phyloP scores from a whole-genome alignment of 305 asterid genomes.

The Rubia peregrina region DNA sequence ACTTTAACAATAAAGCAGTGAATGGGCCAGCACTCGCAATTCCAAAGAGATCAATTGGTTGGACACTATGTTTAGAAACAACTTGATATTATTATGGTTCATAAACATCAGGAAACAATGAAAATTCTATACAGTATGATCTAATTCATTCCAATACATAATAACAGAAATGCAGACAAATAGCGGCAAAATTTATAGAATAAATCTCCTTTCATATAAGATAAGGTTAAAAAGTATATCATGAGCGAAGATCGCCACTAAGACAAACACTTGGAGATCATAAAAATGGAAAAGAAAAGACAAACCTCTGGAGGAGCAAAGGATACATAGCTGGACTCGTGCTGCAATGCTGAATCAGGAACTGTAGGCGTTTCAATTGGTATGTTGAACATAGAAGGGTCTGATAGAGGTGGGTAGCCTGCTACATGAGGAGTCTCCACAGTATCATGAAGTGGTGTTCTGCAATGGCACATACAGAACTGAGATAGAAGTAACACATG shows the following conservation, averaged over 20 bases:
- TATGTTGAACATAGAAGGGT: constrained; percentile 42
- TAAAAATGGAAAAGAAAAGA: neutral
- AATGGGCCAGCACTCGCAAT: neutral
- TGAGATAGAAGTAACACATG: neutral
- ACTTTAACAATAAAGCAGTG: neutral
- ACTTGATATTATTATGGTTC: neutral
- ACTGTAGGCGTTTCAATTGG: constrained; percentile 54
- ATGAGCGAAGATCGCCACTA: no score
- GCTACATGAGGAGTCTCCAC: constrained; percentile 47
- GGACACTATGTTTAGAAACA: neutral
- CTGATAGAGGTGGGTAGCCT: constrained; percentile 66
- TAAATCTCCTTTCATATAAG: neutral
- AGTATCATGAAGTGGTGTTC: constrained; percentile 64
- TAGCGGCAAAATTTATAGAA: neutral
- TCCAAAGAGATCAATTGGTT: neutral
- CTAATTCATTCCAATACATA: neutral
- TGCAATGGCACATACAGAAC: constrained; percentile 27
- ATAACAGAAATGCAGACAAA: neutral
- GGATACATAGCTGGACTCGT: constrained; percentile 53
- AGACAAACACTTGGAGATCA: no score
- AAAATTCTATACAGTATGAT: neutral
- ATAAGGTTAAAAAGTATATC: neutral
- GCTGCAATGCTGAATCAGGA: constrained; percentile 31
- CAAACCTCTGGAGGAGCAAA: constrained; percentile 94
- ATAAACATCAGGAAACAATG: constrained; percentile 1